Percentiles rank a stretch among this genome's conserved stretches.
Conservation (phyloP, 768 basidiomycete species). For the Mycena floridula region DNA sequence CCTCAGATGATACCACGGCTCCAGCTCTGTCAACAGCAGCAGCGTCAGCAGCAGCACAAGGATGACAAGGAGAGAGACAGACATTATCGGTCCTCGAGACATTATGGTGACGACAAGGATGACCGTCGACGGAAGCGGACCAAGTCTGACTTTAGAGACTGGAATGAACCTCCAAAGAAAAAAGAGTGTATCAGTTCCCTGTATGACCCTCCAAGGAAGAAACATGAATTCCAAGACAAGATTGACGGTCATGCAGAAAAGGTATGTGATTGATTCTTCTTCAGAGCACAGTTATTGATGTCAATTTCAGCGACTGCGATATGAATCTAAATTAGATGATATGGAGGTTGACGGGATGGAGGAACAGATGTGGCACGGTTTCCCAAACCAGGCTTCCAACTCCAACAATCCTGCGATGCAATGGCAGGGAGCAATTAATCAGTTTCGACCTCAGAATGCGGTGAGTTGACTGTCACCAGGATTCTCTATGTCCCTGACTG, state of each 20-base stretch:
- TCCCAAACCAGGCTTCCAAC: conserved; percentile 46
- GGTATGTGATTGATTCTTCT: conserved; percentile 29
- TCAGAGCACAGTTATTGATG: conserved; percentile 1
- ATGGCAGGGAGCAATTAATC: conserved; percentile 37
- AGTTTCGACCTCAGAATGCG: conserved; percentile 38
- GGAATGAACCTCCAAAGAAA: conserved; percentile 39
- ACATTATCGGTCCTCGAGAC: conserved; percentile 36
- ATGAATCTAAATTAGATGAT: conserved; percentile 36
- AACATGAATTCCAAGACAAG: conserved; percentile 43
- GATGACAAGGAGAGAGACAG: conserved; percentile 33
- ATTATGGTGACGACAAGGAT: conserved; percentile 48
- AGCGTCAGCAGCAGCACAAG: conserved; percentile 33
- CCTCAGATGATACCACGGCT: conserved; percentile 37
- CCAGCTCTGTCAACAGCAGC: conserved; percentile 31
- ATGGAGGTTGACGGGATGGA: conserved; percentile 40
- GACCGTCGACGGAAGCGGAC: conserved; percentile 50
- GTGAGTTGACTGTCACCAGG: conserved; percentile 26
- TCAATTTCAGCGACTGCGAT: conserved; percentile 42
- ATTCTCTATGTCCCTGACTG: conserved; percentile 7
- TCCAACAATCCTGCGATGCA: conserved; percentile 52
- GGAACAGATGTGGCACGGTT: conserved; percentile 34
- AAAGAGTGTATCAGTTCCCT: conserved; percentile 24
- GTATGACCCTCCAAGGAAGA: conserved; percentile 46
- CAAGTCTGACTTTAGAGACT: conserved; percentile 33
- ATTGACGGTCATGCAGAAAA: conserved; percentile 61